Evolutionary conservation across 306 rosid species (phyloP).

Genomic region (Prunus mume): DNA sequence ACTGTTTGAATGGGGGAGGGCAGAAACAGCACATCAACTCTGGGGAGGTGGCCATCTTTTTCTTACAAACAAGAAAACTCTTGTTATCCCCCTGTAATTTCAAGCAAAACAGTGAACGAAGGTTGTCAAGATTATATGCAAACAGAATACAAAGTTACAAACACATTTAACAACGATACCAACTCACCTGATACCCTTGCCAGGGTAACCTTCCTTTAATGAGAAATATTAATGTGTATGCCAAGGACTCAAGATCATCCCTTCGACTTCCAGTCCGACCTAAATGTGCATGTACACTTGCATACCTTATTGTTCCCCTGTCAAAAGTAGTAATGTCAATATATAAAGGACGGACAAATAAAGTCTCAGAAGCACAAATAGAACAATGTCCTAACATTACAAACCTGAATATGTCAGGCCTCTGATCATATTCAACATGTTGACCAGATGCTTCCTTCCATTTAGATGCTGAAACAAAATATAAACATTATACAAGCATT

Average conservation of each 20-base stretch:
- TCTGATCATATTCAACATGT: conserved; percentile 90
- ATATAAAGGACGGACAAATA: background rate
- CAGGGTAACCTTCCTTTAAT: conserved; percentile 90
- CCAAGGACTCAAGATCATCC: conserved; percentile 91
- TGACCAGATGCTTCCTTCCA: conserved; percentile 88
- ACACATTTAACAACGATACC: conserved; percentile 4
- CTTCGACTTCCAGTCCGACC: conserved; percentile 95
- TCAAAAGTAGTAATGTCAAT: conserved; percentile 20
- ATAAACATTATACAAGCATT: background rate
- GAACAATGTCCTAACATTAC: conserved; percentile 8
- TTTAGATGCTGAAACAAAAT: conserved; percentile 67
- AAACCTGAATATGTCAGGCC: conserved; percentile 94
- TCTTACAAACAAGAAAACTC: conserved; percentile 94
- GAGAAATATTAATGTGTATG: conserved; percentile 88
- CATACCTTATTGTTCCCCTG: conserved; percentile 97
- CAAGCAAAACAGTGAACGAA: background rate
- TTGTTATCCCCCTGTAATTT: conserved; percentile 87
- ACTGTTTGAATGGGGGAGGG: conserved; percentile 84
- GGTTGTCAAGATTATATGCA: conserved; percentile 16
- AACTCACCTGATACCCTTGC: conserved; percentile 92
- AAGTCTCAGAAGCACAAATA: background rate
- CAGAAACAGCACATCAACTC: conserved; percentile 91
- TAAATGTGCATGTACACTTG: conserved; percentile 94
- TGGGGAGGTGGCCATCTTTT: conserved; percentile 86
- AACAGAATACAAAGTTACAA: conserved; percentile 4